These are phyloP conservation scores for Agastache rugosa DNA, from an alignment of 257 asterid genomes.

Conservation along the genomic window DNA sequence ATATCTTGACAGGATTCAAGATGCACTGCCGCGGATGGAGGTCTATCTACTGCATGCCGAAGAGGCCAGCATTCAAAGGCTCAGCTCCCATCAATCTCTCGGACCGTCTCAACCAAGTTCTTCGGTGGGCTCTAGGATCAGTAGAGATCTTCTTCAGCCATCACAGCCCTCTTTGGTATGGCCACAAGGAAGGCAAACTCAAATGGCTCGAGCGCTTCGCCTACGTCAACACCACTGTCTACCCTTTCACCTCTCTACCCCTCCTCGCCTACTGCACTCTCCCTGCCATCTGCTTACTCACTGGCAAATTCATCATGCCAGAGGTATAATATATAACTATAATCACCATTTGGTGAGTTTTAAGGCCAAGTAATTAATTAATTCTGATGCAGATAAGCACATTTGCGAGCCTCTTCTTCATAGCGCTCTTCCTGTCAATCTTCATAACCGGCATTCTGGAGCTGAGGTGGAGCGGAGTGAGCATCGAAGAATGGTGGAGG, in stretches of 20 bases:
- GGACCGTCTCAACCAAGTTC: slow-evolving; percentile 94
- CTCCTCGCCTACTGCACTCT: slow-evolving; percentile 91
- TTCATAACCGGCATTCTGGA: slow-evolving; percentile 84
- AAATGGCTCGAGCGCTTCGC: slow-evolving; percentile 92
- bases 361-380: slow-evolving; percentile 23
- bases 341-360: not conserved
- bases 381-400: slow-evolving; percentile 63
- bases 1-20: slow-evolving; percentile 92
- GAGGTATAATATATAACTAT: slow-evolving; percentile 51
- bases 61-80: slow-evolving; percentile 83
- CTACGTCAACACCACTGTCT: slow-evolving; percentile 79
- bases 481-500: slow-evolving; percentile 99
- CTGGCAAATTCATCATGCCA: slow-evolving; percentile 93
- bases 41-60: slow-evolving; percentile 90
- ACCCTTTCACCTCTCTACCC: slow-evolving; percentile 90
- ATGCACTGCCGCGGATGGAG: slow-evolving; percentile 99
- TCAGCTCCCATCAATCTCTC: slow-evolving; percentile 93
- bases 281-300: slow-evolving; percentile 90
- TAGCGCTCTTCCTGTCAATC: slow-evolving; percentile 86
- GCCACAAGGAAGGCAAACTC: slow-evolving; percentile 80
- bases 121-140: slow-evolving; percentile 94
- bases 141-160: slow-evolving; percentile 93
- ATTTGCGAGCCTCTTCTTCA: slow-evolving; percentile 89
- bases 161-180: slow-evolving; percentile 87
- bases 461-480: slow-evolving; percentile 92